Conservation (phyloP, 2,329 filamentous ascomycete genomes). For the Fusarium irregulare region DNA sequence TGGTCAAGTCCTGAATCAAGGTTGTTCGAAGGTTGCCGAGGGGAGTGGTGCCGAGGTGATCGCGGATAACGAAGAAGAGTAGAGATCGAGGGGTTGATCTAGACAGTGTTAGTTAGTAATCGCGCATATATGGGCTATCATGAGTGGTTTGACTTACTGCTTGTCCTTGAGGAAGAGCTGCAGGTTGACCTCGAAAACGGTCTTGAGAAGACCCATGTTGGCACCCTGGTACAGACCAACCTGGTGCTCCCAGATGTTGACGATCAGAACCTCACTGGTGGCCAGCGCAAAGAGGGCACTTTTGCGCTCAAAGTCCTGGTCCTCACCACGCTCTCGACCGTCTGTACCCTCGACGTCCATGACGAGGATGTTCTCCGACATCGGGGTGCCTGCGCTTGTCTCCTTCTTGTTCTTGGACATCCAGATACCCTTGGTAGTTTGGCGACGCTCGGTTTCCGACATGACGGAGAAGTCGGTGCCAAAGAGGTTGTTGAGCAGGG, state of each 20-base stretch:
- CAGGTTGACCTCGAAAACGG: constrained; percentile 98
- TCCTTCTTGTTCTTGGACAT: constrained; percentile 94
- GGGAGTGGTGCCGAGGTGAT: constrained; percentile 93
- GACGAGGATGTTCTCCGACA: constrained; percentile 98
- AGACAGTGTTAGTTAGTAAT: constrained; percentile 42
- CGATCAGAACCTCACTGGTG: constrained; percentile 96
- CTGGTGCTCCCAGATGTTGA: constrained; percentile 99
- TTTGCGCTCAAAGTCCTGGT: constrained; percentile 99
- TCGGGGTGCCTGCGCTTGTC: constrained; percentile 64
- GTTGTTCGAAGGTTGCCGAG: constrained; percentile 91
- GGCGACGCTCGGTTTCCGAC: constrained; percentile 91
- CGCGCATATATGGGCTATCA: neutral
- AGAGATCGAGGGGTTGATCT: constrained; percentile 90
- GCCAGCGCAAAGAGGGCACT: constrained; percentile 96
- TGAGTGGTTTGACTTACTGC: constrained; percentile 68
- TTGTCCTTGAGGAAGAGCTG: constrained; percentile 97
- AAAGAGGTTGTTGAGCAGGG: constrained; percentile 94
- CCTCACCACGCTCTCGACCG: constrained; percentile 93
- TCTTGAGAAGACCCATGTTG: constrained; percentile 98
- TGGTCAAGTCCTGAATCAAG: constrained; percentile 86
- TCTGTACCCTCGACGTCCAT: constrained; percentile 99
- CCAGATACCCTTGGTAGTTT: constrained; percentile 99
- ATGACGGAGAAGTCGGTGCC: constrained; percentile 97
- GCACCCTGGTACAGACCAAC: constrained; percentile 97
- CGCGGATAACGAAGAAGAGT: constrained; percentile 98